Percentiles rank a stretch among this genome's conserved stretches.
phyloP scores from a whole-genome alignment of 148 eudicot species.

The Chenopodium album region DNA sequence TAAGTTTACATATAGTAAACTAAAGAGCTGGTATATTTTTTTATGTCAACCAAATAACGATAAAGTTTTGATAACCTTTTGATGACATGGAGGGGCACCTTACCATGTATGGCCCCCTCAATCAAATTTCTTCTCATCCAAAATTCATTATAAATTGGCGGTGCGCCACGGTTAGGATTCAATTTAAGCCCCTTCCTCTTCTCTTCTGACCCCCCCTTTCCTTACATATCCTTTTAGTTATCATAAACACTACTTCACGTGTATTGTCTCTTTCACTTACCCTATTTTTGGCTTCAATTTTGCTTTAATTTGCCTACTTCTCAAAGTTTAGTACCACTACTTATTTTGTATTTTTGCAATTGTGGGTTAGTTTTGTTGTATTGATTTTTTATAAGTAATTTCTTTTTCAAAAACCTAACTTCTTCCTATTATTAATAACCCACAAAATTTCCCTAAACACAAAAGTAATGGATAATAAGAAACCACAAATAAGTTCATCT shows the following conservation, averaged over 20 bases:
- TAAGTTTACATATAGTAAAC: too few species aligned
- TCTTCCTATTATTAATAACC: neutral
- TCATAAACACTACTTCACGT: neutral
- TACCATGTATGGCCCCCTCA: neutral
- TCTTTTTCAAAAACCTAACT: too few species aligned
- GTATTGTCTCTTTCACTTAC: neutral
- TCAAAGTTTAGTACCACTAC: too few species aligned
- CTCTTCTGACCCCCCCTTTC: neutral
- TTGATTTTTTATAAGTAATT: neutral
- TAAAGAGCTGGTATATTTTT: too few species aligned
- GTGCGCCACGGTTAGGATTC: neutral
- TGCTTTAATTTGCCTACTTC: too few species aligned
- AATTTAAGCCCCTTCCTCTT: neutral
- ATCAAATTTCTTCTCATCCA: neutral
- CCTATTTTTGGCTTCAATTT: neutral
- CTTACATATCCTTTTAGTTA: neutral
- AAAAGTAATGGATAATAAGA: constrained; percentile 51
- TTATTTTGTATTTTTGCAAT: too few species aligned
- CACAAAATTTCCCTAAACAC: neutral
- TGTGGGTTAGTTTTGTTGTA: neutral
- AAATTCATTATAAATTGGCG: constrained; percentile 10
- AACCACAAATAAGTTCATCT: constrained; percentile 30
- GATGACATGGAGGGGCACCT: constrained; percentile 14
- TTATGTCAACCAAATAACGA: too few species aligned
- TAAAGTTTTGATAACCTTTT: neutral